Evolutionary conservation across 2,329 filamentous ascomycete species (phyloP).

Genomic region (Pezicula radicicola): DNA sequence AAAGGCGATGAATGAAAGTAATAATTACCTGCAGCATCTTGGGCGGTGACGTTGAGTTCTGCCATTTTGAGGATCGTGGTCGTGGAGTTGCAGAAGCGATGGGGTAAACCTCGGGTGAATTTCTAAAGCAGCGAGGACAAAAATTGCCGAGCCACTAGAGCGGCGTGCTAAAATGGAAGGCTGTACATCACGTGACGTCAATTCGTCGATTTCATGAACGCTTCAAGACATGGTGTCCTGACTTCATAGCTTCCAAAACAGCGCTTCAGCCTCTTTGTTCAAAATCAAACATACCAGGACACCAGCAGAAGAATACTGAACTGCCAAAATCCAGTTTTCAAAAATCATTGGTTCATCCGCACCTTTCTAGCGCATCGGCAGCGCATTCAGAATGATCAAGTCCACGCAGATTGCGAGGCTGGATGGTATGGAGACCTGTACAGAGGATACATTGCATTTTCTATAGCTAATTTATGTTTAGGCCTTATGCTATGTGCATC

Average conservation of each 20-base stretch:
- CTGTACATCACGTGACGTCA: not conserved
- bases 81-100: not conserved
- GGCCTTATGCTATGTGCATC: conserved; percentile 94
- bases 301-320: not conserved
- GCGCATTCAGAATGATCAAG: conserved; percentile 54
- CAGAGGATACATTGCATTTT: not conserved
- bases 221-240: not conserved
- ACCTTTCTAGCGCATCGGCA: not conserved
- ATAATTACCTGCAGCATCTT: too few species aligned
- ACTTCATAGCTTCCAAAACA: not conserved
- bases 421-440: conserved; percentile 59
- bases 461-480: conserved; percentile 36
- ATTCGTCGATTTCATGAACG: not conserved
- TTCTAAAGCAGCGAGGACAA: too few species aligned
- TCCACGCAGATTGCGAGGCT: conserved; percentile 93
- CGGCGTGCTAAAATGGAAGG: too few species aligned
- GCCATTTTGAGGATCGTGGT: not conserved
- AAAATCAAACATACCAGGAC: too few species aligned
- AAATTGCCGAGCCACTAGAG: too few species aligned
- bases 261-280: too few species aligned
- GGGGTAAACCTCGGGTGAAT: not conserved
- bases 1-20: too few species aligned
- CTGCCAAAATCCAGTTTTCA: not conserved
- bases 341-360: not conserved
- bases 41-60: not conserved